A percentile compares a stretch with the other conserved stretches of the same genome.
Evolutionary conservation across 495 filamentous ascomycete genomes (phyloP).

Genomic region (Daldinia decipiens): DNA sequence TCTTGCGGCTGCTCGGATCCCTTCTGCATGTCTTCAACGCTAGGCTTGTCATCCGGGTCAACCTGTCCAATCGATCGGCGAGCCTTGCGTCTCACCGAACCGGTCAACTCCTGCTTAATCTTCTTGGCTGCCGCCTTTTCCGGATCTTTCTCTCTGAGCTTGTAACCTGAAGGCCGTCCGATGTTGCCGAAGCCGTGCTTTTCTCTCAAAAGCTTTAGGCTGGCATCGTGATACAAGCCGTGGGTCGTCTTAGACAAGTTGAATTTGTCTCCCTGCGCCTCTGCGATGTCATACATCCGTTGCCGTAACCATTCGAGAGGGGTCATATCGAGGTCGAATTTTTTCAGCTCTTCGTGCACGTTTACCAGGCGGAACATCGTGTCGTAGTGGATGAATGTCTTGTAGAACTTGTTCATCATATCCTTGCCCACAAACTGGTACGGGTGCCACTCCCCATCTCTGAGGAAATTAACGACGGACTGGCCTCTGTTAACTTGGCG

Average conservation of each 20-base stretch:
- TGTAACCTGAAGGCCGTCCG: constrained; percentile 57
- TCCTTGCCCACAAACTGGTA: constrained; percentile 59
- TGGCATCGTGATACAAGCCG: constrained; percentile 58
- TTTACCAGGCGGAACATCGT: constrained; percentile 59
- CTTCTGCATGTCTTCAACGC: constrained; percentile 26
- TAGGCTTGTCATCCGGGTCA: constrained; percentile 38
- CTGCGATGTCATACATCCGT: constrained; percentile 54
- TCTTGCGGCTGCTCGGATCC: constrained; percentile 29
- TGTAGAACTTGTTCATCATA: constrained; percentile 50
- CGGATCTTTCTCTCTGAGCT: constrained; percentile 38
- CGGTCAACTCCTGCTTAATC: constrained; percentile 37
- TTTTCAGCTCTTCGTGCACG: constrained; percentile 58
- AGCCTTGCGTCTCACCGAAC: constrained; percentile 33
- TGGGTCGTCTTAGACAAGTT: constrained; percentile 53
- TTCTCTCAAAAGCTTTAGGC: constrained; percentile 51
- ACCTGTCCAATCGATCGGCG: constrained; percentile 46
- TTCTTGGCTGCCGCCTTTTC: constrained; percentile 38
- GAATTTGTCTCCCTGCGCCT: constrained; percentile 53
- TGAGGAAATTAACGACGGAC: constrained; percentile 54
- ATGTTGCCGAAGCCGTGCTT: constrained; percentile 60
- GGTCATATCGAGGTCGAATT: constrained; percentile 56
- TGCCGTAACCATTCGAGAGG: constrained; percentile 62
- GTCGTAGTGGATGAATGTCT: constrained; percentile 58
- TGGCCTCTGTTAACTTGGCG: constrained; percentile 60
- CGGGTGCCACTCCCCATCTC: constrained; percentile 56